Evolutionary conservation across 2,329 filamentous ascomycete genomes (phyloP).

Genomic region (Alternaria triticimaculans): DNA sequence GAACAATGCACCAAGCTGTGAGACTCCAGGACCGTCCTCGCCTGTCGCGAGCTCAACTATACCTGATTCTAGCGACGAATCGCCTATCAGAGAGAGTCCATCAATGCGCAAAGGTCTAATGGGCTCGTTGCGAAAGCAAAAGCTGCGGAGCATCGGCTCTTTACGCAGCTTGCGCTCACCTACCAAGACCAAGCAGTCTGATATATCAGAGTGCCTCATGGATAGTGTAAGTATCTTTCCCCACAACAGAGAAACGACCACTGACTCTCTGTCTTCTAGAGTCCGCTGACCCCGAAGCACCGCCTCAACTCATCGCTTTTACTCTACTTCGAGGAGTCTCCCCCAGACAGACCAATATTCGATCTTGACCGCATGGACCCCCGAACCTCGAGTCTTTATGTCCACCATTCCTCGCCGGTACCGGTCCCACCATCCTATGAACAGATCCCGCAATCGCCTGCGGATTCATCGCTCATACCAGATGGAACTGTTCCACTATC

Average conservation of each 20-base stretch:
- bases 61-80: slow-evolving; percentile 14
- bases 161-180: slow-evolving; percentile 31
- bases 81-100: slow-evolving; percentile 30
- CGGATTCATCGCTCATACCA: slow-evolving; percentile 13
- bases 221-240: not conserved
- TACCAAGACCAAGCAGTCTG: slow-evolving; percentile 23
- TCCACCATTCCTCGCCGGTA: slow-evolving; percentile 40
- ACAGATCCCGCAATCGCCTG: not conserved
- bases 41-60: not conserved
- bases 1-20: slow-evolving; percentile 13
- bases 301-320: slow-evolving; percentile 27
- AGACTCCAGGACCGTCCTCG: slow-evolving; percentile 20
- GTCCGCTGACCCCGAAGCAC: slow-evolving; percentile 18
- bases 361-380: slow-evolving; percentile 22
- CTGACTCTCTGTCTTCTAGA: slow-evolving; percentile 8
- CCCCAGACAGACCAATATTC: slow-evolving; percentile 33
- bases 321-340: slow-evolving; percentile 37
- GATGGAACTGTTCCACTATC: slow-evolving; percentile 36
- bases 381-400: slow-evolving; percentile 20
- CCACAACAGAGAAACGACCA: not conserved
- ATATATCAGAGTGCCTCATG: not conserved
- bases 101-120: slow-evolving; percentile 37
- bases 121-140: slow-evolving; percentile 30
- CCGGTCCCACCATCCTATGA: slow-evolving; percentile 28
- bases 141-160: slow-evolving; percentile 36